A percentile compares a stretch with the other conserved stretches of the same genome.
Evolutionary conservation across 805 yeast species (phyloP).

Genomic region (Ogataea wickerhamii): DNA sequence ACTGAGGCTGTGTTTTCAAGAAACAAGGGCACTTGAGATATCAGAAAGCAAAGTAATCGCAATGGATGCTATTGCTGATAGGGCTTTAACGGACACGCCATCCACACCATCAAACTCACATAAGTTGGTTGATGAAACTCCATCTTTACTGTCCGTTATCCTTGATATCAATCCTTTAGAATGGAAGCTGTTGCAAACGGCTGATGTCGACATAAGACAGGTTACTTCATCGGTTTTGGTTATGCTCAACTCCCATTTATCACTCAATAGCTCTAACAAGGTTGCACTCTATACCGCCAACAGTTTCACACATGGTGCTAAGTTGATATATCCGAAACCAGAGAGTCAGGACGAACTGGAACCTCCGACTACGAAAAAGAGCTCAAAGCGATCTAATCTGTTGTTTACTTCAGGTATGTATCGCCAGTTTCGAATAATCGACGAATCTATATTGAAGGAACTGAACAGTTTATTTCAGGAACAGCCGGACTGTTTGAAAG

Average conservation of each 20-base stretch:
- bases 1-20: too few relatives aligned
- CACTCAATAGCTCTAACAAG: conserved; percentile 77
- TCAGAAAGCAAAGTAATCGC: too few relatives aligned
- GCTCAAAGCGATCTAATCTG: conserved; percentile 12
- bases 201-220: conserved; percentile 45
- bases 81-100: conserved; percentile 40
- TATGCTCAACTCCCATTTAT: conserved; percentile 80
- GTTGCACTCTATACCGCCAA: conserved; percentile 81
- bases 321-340: conserved; percentile 60
- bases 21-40: too few relatives aligned
- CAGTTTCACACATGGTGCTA: conserved; percentile 52
- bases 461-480: conserved; percentile 45
- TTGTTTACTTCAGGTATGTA: conserved; percentile 65
- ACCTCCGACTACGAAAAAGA: conserved; percentile 2
- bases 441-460: conserved; percentile 64
- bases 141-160: conserved; percentile 74
- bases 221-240: conserved; percentile 67
- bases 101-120: conserved; percentile 13
- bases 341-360: conserved; percentile 13
- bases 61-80: conserved; percentile 70
- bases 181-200: conserved; percentile 50
- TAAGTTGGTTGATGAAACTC: conserved; percentile 54
- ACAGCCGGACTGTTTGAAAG: conserved; percentile 22
- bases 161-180: conserved; percentile 73
- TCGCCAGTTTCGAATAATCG: conserved; percentile 76